Conservation (phyloP, 164 flowering plant species). For the Chimonanthus salicifolius region DNA sequence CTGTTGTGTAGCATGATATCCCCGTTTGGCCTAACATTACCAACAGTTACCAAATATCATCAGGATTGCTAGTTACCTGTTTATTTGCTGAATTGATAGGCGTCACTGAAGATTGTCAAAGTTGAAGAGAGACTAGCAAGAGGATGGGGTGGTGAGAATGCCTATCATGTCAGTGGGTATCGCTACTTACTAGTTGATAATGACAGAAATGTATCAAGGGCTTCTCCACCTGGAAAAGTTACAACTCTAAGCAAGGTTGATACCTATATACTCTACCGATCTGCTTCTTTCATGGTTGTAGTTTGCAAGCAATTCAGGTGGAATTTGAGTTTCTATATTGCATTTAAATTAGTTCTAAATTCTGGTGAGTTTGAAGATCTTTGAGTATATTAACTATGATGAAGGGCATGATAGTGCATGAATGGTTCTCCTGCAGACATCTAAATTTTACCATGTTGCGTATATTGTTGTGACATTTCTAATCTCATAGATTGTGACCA, state of each 20-base stretch:
- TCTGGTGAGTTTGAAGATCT: not conserved
- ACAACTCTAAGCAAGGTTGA: conserved; percentile 84
- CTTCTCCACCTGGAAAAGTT: conserved; percentile 91
- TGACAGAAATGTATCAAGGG: conserved; percentile 74
- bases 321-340: not conserved
- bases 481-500: too few species aligned
- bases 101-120: conserved; percentile 59
- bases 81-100: conserved; percentile 35
- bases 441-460: too few species aligned
- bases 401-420: too few species aligned
- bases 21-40: not conserved
- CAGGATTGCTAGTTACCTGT: too few species aligned
- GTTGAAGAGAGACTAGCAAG: conserved; percentile 91
- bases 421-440: too few species aligned
- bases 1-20: not conserved
- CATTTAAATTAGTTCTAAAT: not conserved
- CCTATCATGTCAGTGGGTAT: conserved; percentile 93
- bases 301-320: not conserved
- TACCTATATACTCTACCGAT: not conserved
- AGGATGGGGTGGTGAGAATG: conserved; percentile 99
- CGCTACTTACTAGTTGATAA: conserved; percentile 79
- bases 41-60: not conserved
- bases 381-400: not conserved
- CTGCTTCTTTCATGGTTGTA: not conserved
- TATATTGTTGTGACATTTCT: too few species aligned